Base-by-base conservation (phyloP, 345 rosid species). In the Linum lewisii region DNA sequence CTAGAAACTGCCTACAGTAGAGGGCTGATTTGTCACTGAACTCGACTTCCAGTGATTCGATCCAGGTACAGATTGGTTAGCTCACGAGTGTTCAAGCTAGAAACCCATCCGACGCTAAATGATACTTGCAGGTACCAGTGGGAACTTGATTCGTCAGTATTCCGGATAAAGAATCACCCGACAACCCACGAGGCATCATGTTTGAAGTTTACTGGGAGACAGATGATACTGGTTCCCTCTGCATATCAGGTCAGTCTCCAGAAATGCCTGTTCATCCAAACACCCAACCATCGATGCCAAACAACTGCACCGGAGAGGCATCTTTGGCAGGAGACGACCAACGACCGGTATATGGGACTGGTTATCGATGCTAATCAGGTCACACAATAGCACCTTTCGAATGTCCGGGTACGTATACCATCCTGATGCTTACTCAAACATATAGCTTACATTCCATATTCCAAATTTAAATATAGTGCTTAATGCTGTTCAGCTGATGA, bases 191-290 rank as follows among this genome's bases (percentile, higher is more conserved):
- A 57, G 97, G 88, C 22, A 14, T 81, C 7, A 89, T 87, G 97
- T 97, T 89, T 25, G 99, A 89, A 83, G 97, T 89, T 6, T 81
- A 81, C 72, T 89, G 94, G 94, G 79, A 80, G 63, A 91, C 89
- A 75, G 97, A 93, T 56, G 95, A 85, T 44, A 63, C 85, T 1
- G 95, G 99, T n/a, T 60, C 84, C 42, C 86, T 89, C 66, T 84
- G 94, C 81, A 85, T 85, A 58, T 82, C 94, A 16, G 85, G 94
- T 24, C 91, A 87, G 69, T 87, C 95, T 4, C 23, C 76, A 1
- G 97, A 93, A 69, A 87, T 73, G 63, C 78, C 88, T 6, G 32
- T 86, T 13, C 97, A 97, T 54, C 69, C 65, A 8, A 61, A 72
- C 60, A 80, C 63, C 42, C 74, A 59, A 32, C 69, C 76, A 0